phyloP scores from a whole-genome alignment of 306 rosid genomes.

The Cicer arietinum region DNA sequence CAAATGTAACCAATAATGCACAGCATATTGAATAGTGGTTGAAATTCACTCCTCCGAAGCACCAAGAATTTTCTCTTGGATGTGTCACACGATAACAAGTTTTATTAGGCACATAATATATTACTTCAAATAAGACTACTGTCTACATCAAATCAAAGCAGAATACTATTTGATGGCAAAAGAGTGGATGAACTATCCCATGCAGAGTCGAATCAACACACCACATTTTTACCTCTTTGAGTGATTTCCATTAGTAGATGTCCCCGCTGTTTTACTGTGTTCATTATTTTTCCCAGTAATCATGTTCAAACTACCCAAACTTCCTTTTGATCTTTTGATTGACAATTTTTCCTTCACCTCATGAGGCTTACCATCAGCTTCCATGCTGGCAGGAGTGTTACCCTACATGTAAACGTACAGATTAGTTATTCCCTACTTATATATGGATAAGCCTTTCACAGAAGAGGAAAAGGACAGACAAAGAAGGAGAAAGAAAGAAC shows the following conservation, averaged over 20 bases:
- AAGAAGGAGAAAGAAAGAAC: slow-evolving; percentile 27
- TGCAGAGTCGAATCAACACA: slow-evolving; percentile 8
- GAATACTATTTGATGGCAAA: neutral
- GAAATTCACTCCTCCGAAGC: neutral
- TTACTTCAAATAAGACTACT: neutral
- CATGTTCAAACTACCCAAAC: slow-evolving; percentile 97
- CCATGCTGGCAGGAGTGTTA: slow-evolving; percentile 79
- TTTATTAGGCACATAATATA: neutral
- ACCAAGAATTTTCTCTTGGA: neutral
- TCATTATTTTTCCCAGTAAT: slow-evolving; percentile 91
- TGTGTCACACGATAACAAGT: neutral
- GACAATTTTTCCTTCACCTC: slow-evolving; percentile 94
- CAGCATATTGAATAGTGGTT: neutral
- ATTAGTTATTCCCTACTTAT: slow-evolving; percentile 43
- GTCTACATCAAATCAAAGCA: neutral
- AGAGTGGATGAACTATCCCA: neutral
- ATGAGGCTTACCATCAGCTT: slow-evolving; percentile 81
- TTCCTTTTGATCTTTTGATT: slow-evolving; percentile 97
- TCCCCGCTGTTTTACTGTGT: slow-evolving; percentile 72
- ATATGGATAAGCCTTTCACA: slow-evolving; percentile 34
- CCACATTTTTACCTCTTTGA: slow-evolving; percentile 78
- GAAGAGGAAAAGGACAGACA: slow-evolving; percentile 22
- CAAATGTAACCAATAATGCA: neutral
- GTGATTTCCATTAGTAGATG: slow-evolving; percentile 80
- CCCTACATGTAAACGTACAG: slow-evolving; percentile 65